Base-by-base conservation (phyloP, 2,329 filamentous ascomycete genomes). In the Phyllosticta citriasiana region DNA sequence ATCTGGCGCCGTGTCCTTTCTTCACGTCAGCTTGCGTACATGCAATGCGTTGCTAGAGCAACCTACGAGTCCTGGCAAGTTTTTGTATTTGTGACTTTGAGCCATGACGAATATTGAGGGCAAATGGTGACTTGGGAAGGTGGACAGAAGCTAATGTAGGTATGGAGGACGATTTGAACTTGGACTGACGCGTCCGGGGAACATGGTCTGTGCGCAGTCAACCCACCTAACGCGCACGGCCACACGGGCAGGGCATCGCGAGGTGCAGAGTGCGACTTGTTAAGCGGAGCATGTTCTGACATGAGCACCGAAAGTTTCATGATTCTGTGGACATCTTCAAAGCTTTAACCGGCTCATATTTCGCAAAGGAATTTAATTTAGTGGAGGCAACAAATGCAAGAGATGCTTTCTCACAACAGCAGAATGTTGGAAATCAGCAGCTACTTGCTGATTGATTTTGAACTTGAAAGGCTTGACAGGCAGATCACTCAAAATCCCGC, bases 1-100 rank as follows among this genome's bases (percentile, higher is more conserved):
- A 71, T 97, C 94, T 66, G 92, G 92, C 27, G 92, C 91, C 60
- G 88, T 88, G 76, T 97, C 92, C 26, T 27, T 50, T n/a, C 19
- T 52, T 22, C 40, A 50, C 27, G 55, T 50, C 26, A 35, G 19
- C 22, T 24, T 57, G 6, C 5, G 4, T n/a, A n/a, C 4, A 22
- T 3, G 14, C 59, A 54, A 57, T 57, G 2, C 53, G 14, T 24
- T 27, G 22, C 12, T 2, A 4, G 1, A 16, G 16, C 50, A 30
- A 26, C 62, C 16, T 63, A 67, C 65, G 9, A 67, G 55, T 52
- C 67, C 65, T 33, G 64, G 66, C 30, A 67, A 57, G 52, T 57
- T 62, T 6, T 63, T 64, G 55, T 66, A 67, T 27, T 66, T 66
- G 26, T 62, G 63, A 16, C 51, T 57, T 33, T 62, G 59, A 14